phyloP scores from a whole-genome alignment of 2,329 filamentous ascomycete genomes.

The Alternaria viburni region DNA sequence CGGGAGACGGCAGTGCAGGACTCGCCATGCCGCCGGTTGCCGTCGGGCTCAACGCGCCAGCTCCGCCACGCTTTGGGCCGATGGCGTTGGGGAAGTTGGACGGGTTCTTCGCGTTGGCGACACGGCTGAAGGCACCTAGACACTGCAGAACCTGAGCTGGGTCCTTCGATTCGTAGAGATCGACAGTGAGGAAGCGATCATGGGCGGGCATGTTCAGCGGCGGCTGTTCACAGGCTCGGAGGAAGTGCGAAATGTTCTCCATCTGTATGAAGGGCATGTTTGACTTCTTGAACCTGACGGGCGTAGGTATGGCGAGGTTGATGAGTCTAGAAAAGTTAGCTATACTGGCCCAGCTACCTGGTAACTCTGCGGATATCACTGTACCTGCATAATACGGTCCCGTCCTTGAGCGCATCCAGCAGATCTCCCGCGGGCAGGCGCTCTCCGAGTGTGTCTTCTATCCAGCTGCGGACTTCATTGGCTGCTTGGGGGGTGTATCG shows the following conservation, averaged over 20 bases:
- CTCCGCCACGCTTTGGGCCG: constrained; percentile 70
- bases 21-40: constrained; percentile 36
- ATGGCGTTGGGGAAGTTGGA: constrained; percentile 75
- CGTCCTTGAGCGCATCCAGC: constrained; percentile 86
- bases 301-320: constrained; percentile 77
- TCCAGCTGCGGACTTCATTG: constrained; percentile 83
- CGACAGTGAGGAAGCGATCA: constrained; percentile 95
- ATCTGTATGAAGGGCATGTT: constrained; percentile 98
- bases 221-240: constrained; percentile 82
- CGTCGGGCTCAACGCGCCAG: constrained; percentile 46
- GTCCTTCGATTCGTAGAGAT: constrained; percentile 94
- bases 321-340: constrained; percentile 66
- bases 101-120: constrained; percentile 77
- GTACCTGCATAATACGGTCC: constrained; percentile 89
- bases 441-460: constrained; percentile 80
- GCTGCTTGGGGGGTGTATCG: constrained; percentile 92
- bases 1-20: constrained; percentile 35
- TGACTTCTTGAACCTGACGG: constrained; percentile 88
- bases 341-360: background rate
- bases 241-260: constrained; percentile 98
- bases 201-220: constrained; percentile 89
- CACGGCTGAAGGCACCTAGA: constrained; percentile 86
- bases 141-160: constrained; percentile 96
- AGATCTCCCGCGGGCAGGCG: constrained; percentile 76
- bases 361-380: constrained; percentile 30